Percentiles rank a stretch among this genome's conserved stretches.
Evolutionary conservation across 441 rosid genomes (phyloP).

Genomic region (Francoa sonchifolia): DNA sequence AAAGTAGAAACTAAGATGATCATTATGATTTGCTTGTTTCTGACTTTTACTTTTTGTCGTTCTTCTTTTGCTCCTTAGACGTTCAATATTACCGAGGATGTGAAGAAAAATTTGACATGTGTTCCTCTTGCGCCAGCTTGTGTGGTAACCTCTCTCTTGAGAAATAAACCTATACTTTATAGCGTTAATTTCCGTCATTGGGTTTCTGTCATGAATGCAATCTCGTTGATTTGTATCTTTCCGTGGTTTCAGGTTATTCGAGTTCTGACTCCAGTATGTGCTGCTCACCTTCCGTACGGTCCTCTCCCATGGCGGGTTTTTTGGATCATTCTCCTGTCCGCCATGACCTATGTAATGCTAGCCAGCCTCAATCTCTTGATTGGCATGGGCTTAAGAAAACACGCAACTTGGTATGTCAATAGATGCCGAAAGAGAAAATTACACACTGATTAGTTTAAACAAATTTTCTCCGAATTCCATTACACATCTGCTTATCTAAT

Average conservation of each 20-base stretch:
- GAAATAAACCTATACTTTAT: too few relatives aligned
- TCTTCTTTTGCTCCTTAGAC: constrained; percentile 40
- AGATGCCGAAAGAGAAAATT: constrained; percentile 62
- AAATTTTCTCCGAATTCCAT: too few relatives aligned
- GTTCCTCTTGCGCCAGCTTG: constrained; percentile 98
- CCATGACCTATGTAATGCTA: constrained; percentile 71
- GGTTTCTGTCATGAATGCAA: too few relatives aligned
- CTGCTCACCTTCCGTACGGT: constrained; percentile 52
- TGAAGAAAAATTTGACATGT: constrained; percentile 69
- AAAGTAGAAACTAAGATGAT: too few relatives aligned
- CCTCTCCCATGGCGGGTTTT: constrained; percentile 60
- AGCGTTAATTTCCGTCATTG: too few relatives aligned
- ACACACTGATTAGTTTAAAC: constrained; percentile 63
- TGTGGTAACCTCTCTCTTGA: constrained; percentile 66
- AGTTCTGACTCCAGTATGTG: constrained; percentile 75
- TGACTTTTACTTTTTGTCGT: not conserved
- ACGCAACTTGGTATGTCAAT: constrained; percentile 80
- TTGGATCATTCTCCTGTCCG: constrained; percentile 50
- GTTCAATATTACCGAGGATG: constrained; percentile 47
- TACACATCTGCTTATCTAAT: too few relatives aligned
- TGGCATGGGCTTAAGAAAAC: constrained; percentile 73
- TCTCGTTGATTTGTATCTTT: too few relatives aligned
- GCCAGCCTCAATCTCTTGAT: constrained; percentile 70
- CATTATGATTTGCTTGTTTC: too few relatives aligned
- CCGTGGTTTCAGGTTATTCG: constrained; percentile 81